A percentile compares a stretch with the other conserved stretches of the same genome.
Conservation (phyloP, 495 filamentous ascomycete genomes). For the Xanthoparmelia taractica region DNA sequence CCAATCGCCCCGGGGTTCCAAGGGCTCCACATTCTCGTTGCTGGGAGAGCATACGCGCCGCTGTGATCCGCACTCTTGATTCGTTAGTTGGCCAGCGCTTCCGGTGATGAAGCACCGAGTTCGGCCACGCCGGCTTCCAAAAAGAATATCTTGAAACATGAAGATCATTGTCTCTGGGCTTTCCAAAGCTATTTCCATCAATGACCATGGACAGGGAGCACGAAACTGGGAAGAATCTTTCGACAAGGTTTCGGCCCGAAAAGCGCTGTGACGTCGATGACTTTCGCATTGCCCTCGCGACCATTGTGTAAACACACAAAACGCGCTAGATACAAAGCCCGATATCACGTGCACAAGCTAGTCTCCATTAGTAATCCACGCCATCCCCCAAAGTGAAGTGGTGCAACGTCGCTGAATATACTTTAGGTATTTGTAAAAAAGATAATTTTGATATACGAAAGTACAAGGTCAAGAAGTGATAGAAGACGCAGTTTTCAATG, state of each 20-base stretch:
- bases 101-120: background rate
- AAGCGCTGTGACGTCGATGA: background rate
- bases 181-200: background rate
- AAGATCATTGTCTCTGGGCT: background rate
- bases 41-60: slow-evolving; percentile 18
- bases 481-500: too few relatives aligned
- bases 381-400: too few relatives aligned
- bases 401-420: too few relatives aligned
- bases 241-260: background rate
- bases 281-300: slow-evolving; percentile 10
- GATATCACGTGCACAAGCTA: slow-evolving; percentile 10
- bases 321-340: slow-evolving; percentile 8
- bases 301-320: slow-evolving; percentile 9
- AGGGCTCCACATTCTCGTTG: slow-evolving; percentile 19
- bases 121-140: background rate
- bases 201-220: background rate
- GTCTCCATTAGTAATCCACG: background rate
- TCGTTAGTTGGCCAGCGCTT: slow-evolving; percentile 10
- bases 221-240: background rate
- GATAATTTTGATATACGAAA: too few relatives aligned
- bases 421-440: too few relatives aligned
- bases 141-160: background rate
- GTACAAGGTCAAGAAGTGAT: too few relatives aligned
- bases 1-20: background rate
- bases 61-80: background rate